These are phyloP conservation scores for Scedosporium minutisporum DNA, from an alignment of 2,329 filamentous ascomycete genomes.

Conservation along the genomic window DNA sequence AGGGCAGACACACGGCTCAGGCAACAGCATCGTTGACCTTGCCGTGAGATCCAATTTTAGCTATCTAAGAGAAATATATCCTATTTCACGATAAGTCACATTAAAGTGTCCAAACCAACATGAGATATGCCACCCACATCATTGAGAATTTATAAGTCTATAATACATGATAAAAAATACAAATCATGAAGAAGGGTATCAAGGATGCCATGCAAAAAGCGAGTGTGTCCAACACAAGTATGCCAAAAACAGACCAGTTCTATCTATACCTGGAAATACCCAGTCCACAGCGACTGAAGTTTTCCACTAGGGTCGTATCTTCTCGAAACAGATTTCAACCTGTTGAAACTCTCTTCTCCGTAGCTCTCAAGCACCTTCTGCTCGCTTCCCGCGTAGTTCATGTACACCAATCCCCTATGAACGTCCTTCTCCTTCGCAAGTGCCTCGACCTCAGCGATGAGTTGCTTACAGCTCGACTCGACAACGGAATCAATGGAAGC, in stretches of 20 bases:
- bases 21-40: too few species aligned
- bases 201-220: not conserved
- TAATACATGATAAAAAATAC: not conserved
- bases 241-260: not conserved
- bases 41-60: too few species aligned
- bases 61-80: not conserved
- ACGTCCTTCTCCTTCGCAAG: constrained; percentile 1
- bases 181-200: not conserved
- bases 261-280: constrained; percentile 17
- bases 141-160: not conserved
- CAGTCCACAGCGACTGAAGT: constrained; percentile 21
- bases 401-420: constrained; percentile 19
- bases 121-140: not conserved
- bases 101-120: too few species aligned
- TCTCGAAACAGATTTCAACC: constrained; percentile 16
- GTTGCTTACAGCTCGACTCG: constrained; percentile 10
- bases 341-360: constrained; percentile 24
- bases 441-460: constrained; percentile 12
- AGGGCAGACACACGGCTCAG: too few species aligned
- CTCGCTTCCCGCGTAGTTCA: constrained; percentile 31
- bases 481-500: constrained; percentile 12
- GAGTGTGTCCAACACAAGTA: not conserved
- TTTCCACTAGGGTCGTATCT: constrained; percentile 24
- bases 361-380: constrained; percentile 30
- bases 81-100: too few species aligned